Conservation (phyloP, 2,329 filamentous ascomycete species). For the Chaetomiaceae sp. region DNA sequence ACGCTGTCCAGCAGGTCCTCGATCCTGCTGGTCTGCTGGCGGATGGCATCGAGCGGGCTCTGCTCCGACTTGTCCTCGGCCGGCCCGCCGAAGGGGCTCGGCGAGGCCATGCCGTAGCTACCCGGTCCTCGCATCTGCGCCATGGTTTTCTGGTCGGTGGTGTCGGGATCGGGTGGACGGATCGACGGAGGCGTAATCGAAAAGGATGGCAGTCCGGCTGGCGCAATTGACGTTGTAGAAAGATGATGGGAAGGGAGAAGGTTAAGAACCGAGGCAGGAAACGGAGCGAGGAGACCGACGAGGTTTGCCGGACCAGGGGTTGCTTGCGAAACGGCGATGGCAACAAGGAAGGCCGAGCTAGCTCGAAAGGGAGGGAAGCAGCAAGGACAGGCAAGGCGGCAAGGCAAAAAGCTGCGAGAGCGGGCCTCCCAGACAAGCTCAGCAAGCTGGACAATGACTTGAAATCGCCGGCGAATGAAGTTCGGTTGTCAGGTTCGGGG, state of each 20-base stretch:
- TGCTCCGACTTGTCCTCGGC: slow-evolving; percentile 56
- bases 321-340: slow-evolving; percentile 6
- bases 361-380: background rate
- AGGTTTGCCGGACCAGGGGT: background rate
- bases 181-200: background rate
- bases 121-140: slow-evolving; percentile 59
- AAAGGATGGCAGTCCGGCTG: slow-evolving; percentile 18
- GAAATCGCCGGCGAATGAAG: slow-evolving; percentile 3
- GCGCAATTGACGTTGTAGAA: slow-evolving; percentile 1
- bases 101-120: slow-evolving; percentile 74
- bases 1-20: slow-evolving; percentile 86
- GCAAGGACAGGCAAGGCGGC: background rate
- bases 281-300: slow-evolving; percentile 2
- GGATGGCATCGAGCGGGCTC: slow-evolving; percentile 79
- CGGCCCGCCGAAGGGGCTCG: slow-evolving; percentile 64
- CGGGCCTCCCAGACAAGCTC: slow-evolving; percentile 7
- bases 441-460: slow-evolving; percentile 7
- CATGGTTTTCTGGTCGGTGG: slow-evolving; percentile 30
- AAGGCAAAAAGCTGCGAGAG: background rate
- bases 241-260: background rate
- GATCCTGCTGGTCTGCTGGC: slow-evolving; percentile 96
- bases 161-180: background rate
- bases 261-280: background rate
- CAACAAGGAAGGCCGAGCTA: background rate
- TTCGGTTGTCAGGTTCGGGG: background rate